Conservation (phyloP, 2,329 filamentous ascomycete species). For the Didymella pomorum region DNA sequence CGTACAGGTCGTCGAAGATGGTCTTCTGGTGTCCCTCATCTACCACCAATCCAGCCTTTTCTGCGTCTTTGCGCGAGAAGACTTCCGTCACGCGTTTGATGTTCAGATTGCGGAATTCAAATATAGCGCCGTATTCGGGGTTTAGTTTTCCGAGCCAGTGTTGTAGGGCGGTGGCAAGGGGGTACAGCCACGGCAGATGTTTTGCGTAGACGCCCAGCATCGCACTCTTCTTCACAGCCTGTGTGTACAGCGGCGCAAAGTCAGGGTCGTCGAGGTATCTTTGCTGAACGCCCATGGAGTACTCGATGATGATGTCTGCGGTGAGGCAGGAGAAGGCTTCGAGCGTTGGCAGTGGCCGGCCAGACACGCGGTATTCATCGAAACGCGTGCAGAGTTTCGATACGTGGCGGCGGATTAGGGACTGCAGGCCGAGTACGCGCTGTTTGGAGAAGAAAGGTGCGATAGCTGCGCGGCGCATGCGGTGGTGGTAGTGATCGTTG, state of each 20-base stretch:
- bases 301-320: background rate
- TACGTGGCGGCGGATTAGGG: background rate
- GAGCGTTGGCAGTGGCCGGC: background rate
- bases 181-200: background rate
- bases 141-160: background rate
- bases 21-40: background rate
- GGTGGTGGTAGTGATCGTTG: constrained; percentile 5
- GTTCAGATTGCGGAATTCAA: background rate
- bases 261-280: background rate
- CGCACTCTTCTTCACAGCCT: background rate
- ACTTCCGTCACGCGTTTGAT: background rate
- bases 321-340: background rate
- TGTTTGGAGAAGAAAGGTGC: constrained; percentile 17
- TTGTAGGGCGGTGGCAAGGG: background rate
- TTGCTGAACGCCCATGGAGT: background rate
- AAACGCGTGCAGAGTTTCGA: background rate
- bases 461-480: constrained; percentile 7
- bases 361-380: background rate
- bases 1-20: constrained; percentile 7
- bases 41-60: background rate
- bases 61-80: background rate
- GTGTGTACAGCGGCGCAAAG: background rate
- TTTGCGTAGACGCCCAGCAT: background rate
- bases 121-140: background rate
- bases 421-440: background rate